Percentiles rank a stretch among this genome's conserved stretches.
Conservation (phyloP, 179 eudicot genomes). For the Patellifolia procumbens region DNA sequence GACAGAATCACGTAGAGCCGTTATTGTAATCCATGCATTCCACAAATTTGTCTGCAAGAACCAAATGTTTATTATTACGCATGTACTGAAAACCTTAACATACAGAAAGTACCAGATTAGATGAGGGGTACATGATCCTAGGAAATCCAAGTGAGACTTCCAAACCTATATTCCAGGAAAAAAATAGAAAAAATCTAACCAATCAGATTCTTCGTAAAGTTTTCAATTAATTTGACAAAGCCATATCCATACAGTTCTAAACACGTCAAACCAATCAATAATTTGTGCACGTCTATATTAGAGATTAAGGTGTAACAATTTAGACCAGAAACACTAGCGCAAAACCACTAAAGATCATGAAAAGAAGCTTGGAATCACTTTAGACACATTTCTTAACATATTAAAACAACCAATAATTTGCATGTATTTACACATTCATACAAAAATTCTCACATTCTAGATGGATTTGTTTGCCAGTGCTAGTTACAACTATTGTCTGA, state of each 20-base stretch:
- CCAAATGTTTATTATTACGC: constrained; percentile 16
- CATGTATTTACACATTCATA: too few relatives aligned
- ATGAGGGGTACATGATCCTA: neutral
- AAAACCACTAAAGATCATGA: too few relatives aligned
- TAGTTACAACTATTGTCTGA: too few relatives aligned
- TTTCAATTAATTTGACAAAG: neutral
- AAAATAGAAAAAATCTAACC: neutral
- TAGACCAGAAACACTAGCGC: too few relatives aligned
- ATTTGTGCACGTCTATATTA: neutral
- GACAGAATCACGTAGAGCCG: constrained; percentile 84
- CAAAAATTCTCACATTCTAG: too few relatives aligned
- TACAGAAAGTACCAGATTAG: neutral
- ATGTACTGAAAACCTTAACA: neutral
- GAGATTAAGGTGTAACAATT: neutral
- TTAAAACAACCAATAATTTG: neutral
- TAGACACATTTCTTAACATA: neutral
- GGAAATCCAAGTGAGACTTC: neutral
- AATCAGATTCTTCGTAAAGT: neutral
- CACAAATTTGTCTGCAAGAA: constrained; percentile 76
- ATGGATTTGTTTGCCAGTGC: too few relatives aligned
- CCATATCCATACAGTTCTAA: neutral
- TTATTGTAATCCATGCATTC: constrained; percentile 88
- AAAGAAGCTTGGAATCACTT: neutral
- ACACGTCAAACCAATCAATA: neutral
- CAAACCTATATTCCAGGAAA: neutral